Evolutionary conservation across 75 land plant genomes (phyloP), one percentile per base, ranked within the genome.

Genomic region (Adiantum capillusveneris): DNA sequence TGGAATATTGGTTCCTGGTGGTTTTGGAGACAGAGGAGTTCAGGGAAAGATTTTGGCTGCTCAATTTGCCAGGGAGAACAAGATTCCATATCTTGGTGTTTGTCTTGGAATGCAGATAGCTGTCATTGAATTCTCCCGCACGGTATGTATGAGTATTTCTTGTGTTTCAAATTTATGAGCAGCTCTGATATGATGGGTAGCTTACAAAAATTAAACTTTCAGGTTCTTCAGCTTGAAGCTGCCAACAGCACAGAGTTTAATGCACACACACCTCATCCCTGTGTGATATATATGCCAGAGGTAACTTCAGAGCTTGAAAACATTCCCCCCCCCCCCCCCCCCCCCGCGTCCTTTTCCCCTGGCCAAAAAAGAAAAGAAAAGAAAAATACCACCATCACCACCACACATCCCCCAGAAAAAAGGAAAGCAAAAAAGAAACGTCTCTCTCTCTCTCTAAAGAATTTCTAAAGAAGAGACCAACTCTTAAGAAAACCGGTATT

Each of bases 81-180:
- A 77, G 7, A 63, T 93, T 65, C 98, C 98, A 1, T 93, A 89
- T 67, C 79, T 90, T 59, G 96, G 96, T 19, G 82, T 90, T 51
- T 90, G 96, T 69, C 86, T 90, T 64, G 96, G 97, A 49, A 91
- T 91, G 97, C 97, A 91, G 74, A 84, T 87, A 48, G 76, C 97
- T 50, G 97, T 91, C 27, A 89, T 91, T 63, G 97, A 91, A 53
- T 81, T 73, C 73, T 75, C 88, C 39, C 72, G 93, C 62, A 72
- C 78, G 63, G 98, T 91, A 61, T 45, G 81, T 53, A n/a, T n/a
- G n/a, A n/a, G n/a, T n/a, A n/a, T n/a, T n/a, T n/a, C n/a, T n/a
- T n/a, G n/a, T n/a, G n/a, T n/a, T n/a, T n/a, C n/a, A n/a, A n/a
- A n/a, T n/a, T n/a, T n/a, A n/a, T n/a, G n/a, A n/a, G n/a, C n/a